A percentile compares a stretch with the other conserved stretches of the same genome.
Evolutionary conservation across 192 early-diverging fungal species (phyloP).

Genomic region (Coemansia sp.): DNA sequence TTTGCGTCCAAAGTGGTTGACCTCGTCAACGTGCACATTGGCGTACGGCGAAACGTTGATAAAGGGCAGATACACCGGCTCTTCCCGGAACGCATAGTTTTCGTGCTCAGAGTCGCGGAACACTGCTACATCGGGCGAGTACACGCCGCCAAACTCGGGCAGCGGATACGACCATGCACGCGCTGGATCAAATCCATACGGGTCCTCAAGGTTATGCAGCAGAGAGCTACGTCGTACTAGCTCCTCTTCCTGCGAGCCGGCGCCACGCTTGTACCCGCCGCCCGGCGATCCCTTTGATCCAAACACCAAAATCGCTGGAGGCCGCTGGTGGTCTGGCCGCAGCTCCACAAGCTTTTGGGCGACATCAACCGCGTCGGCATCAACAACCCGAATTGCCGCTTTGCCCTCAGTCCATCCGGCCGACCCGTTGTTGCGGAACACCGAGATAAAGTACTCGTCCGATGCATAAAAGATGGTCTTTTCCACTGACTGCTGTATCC

Average conservation of each 20-base stretch:
- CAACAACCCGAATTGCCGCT: slow-evolving; percentile 45
- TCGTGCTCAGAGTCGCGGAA: slow-evolving; percentile 50
- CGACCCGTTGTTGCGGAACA: slow-evolving; percentile 54
- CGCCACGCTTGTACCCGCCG: slow-evolving; percentile 53
- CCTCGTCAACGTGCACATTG: slow-evolving; percentile 47
- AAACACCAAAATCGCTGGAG: slow-evolving; percentile 48
- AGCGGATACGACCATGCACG: slow-evolving; percentile 52
- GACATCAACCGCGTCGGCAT: slow-evolving; percentile 41
- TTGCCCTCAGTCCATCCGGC: slow-evolving; percentile 52
- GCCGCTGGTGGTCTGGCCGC: slow-evolving; percentile 39
- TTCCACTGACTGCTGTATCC: slow-evolving; percentile 36
- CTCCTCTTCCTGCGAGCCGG: slow-evolving; percentile 52
- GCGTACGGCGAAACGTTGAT: slow-evolving; percentile 52
- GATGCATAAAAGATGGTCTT: slow-evolving; percentile 44
- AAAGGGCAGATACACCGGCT: slow-evolving; percentile 41
- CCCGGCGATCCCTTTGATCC: slow-evolving; percentile 51
- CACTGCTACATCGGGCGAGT: slow-evolving; percentile 52
- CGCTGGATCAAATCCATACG: slow-evolving; percentile 35
- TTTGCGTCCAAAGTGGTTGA: slow-evolving; percentile 51
- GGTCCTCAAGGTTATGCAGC: slow-evolving; percentile 51
- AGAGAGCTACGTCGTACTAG: slow-evolving; percentile 50
- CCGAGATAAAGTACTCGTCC: slow-evolving; percentile 47
- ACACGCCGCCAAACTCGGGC: slow-evolving; percentile 54
- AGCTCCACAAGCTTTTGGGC: slow-evolving; percentile 43
- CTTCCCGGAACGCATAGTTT: slow-evolving; percentile 52